These are phyloP conservation scores for Phyllosticta citribraziliensis DNA, from an alignment of 2,329 filamentous ascomycete genomes.

Conservation along the genomic window DNA sequence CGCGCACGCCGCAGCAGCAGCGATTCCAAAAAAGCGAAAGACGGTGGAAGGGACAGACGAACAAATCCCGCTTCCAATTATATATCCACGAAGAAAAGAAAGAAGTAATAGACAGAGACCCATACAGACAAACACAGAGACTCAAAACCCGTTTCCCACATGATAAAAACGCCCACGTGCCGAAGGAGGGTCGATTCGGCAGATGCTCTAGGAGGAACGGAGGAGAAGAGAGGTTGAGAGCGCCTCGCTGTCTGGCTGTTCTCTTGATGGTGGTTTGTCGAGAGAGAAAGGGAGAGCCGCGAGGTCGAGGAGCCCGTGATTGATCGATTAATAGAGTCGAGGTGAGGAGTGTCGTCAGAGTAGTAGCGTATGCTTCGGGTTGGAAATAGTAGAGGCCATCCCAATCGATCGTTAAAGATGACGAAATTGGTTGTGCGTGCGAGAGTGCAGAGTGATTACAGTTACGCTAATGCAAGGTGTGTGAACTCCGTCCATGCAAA, in stretches of 20 bases:
- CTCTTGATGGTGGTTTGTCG: not conserved
- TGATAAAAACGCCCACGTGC: not conserved
- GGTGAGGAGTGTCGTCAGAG: not conserved
- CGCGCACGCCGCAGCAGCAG: too few relatives aligned
- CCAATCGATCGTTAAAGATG: not conserved
- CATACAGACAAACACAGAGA: too few relatives aligned
- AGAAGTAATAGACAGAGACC: not conserved
- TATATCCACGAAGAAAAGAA: not conserved
- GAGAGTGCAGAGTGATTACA: not conserved
- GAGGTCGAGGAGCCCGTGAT: not conserved
- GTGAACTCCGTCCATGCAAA: constrained; percentile 11
- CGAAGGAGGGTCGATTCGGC: not conserved
- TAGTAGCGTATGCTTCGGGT: not conserved
- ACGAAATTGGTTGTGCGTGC: not conserved
- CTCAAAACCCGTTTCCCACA: not conserved
- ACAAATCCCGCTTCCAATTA: not conserved
- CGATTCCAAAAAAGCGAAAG: not conserved
- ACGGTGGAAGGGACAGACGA: not conserved
- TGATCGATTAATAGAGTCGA: not conserved
- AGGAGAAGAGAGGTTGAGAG: not conserved
- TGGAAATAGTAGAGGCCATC: not conserved
- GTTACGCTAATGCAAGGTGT: constrained; percentile 5
- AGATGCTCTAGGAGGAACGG: not conserved
- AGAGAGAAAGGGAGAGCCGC: not conserved
- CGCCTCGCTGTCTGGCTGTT: not conserved